Evolutionary conservation across 2,329 filamentous ascomycete species (phyloP).

Genomic region (Rhynchosporium graminicola): DNA sequence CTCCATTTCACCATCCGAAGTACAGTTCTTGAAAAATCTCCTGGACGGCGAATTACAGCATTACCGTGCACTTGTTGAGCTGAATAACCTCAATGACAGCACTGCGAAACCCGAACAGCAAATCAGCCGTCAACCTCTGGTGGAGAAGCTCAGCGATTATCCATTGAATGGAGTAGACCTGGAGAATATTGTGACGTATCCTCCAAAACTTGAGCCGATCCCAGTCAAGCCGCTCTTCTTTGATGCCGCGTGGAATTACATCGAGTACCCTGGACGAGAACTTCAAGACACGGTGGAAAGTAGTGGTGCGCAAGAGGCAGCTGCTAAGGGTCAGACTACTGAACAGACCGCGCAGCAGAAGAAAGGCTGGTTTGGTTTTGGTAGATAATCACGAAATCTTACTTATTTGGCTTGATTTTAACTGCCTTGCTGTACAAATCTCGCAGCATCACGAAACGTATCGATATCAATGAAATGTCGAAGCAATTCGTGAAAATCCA

Average conservation of each 20-base stretch:
- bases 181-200: slow-evolving; percentile 80
- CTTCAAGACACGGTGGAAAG: slow-evolving; percentile 37
- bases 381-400: slow-evolving; percentile 31
- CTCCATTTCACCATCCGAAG: slow-evolving; percentile 61
- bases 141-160: slow-evolving; percentile 76
- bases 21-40: slow-evolving; percentile 59
- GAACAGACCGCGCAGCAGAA: slow-evolving; percentile 53
- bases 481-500: neutral
- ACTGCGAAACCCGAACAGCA: slow-evolving; percentile 37
- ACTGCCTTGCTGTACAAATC: neutral
- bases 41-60: slow-evolving; percentile 75
- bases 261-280: slow-evolving; percentile 76
- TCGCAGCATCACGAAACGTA: too few relatives aligned
- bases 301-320: slow-evolving; percentile 27
- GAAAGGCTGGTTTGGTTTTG: slow-evolving; percentile 77
- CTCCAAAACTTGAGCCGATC: slow-evolving; percentile 77
- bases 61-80: slow-evolving; percentile 81
- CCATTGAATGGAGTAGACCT: slow-evolving; percentile 70
- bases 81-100: slow-evolving; percentile 60
- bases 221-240: slow-evolving; percentile 95
- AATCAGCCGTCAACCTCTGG: slow-evolving; percentile 56
- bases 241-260: slow-evolving; percentile 97
- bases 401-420: neutral
- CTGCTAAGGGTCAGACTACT: slow-evolving; percentile 38
- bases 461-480: neutral